Base-by-base conservation (phyloP, 805 yeast species). In the Suhomyces sp. region DNA sequence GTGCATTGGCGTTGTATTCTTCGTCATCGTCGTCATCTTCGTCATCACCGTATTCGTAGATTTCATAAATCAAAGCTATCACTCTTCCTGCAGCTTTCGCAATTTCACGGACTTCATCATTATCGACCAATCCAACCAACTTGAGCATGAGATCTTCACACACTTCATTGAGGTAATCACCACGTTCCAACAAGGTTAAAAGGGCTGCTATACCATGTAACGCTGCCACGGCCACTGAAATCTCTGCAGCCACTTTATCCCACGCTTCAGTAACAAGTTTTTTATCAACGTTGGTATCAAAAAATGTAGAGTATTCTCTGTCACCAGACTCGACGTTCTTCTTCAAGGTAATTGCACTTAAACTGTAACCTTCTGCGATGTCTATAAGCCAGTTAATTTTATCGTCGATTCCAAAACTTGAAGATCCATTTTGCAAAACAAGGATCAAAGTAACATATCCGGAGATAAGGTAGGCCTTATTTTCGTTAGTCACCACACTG, bases 31-130 rank as follows among this genome's bases (percentile, higher is more conserved):
- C 73, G 3, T 56, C 67, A 2, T 56, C 64, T 2, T 57, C 65
- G 3, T 58, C 67, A 8, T 57, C 65, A n/a, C 58, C 64, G 41
- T 76, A 78, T 19, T 58, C 61, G 47, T 63, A 74, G 10, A 71
- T 44, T 49, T 81, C 87, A 48, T 74, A 77, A 44, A 72, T 63
- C 24, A 81, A 57, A 1, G 79, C 87, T 31, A 77, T 58, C 10
- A 77, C 60, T 42, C 79, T 67, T 4, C 77, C 79, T 1, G 77
- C 74, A 0, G 84, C 76, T 33, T 73, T 71, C 16, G 74, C 60
- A 7, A 79, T 59, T n/a, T 71, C 77, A 14, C 66, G 52, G 34
- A 48, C 55, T 24, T 62, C 60, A 21, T 59, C 70, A 28, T 63
- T 58, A 35, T 71, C 72, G 13, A 76, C 50, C 24, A 72, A 58